These are phyloP conservation scores for Leccinum pachyderme DNA, from an alignment of 1,284 basidiomycete species.

Conservation along the genomic window DNA sequence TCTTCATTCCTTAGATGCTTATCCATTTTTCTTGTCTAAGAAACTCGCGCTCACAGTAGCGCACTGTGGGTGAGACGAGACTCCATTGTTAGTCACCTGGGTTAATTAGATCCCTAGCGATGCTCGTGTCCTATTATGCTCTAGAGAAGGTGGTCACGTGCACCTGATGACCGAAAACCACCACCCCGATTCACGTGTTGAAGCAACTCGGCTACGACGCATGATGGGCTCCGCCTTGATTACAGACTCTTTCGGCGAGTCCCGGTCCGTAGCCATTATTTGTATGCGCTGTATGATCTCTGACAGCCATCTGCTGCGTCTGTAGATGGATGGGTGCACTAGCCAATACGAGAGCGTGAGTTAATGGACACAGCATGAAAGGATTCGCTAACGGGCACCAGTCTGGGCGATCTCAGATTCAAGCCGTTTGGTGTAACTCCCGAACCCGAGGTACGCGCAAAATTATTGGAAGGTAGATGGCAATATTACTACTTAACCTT, in stretches of 20 bases:
- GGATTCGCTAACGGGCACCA: conserved; percentile 31
- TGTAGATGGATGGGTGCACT: conserved; percentile 92
- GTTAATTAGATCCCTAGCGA: conserved; percentile 52
- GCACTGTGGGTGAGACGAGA: conserved; percentile 75
- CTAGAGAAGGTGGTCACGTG: conserved; percentile 69
- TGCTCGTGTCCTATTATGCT: conserved; percentile 84
- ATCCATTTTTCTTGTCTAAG: conserved; percentile 77
- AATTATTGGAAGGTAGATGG: conserved; percentile 68
- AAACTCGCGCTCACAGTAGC: conserved; percentile 80
- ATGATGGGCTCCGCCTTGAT: conserved; percentile 91
- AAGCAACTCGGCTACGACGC: conserved; percentile 80
- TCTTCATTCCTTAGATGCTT: conserved; percentile 79
- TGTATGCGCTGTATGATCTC: neutral
- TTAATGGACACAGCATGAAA: conserved; percentile 3
- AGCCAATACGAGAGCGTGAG: conserved; percentile 87
- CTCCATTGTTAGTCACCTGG: neutral
- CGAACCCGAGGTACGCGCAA: conserved; percentile 89
- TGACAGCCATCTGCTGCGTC: conserved; percentile 1
- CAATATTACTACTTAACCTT: neutral
- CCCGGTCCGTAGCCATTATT: conserved; percentile 50
- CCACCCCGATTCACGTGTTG: conserved; percentile 87
- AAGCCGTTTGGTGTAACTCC: conserved; percentile 92
- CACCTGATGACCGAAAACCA: conserved; percentile 87
- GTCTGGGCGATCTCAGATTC: conserved; percentile 88
- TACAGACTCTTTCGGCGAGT: conserved; percentile 95